phyloP scores from a whole-genome alignment of 352 stramenopile species.

The Pelagophyceae sp. region DNA sequence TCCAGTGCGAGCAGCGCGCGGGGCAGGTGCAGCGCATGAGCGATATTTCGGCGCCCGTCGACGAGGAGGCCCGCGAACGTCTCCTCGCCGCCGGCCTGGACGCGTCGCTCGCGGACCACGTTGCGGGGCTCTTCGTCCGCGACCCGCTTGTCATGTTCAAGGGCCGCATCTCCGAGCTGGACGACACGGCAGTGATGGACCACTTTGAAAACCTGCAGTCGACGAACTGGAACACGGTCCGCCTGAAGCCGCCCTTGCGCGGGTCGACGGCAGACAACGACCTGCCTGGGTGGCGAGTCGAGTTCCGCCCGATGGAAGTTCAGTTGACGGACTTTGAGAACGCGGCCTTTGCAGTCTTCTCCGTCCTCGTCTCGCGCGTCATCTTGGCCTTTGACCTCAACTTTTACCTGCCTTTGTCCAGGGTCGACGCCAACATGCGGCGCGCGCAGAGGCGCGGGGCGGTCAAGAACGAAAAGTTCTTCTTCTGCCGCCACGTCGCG shows the following conservation, averaged over 20 bases:
- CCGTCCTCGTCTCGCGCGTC: conserved; percentile 90
- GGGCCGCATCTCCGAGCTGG: conserved; percentile 61
- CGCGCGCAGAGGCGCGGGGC: conserved; percentile 88
- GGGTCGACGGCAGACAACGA: conserved; percentile 29
- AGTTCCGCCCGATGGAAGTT: conserved; percentile 98
- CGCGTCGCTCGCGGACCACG: conserved; percentile 83
- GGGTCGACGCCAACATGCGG: conserved; percentile 98
- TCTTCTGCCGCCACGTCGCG: conserved; percentile 89
- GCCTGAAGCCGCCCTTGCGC: conserved; percentile 5
- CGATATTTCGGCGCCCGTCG: conserved; percentile 53
- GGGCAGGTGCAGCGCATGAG: neutral
- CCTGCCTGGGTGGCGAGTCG: conserved; percentile 71
- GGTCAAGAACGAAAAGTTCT: conserved; percentile 89
- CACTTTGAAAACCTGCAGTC: conserved; percentile 99
- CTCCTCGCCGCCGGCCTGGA: conserved; percentile 84
- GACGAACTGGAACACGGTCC: conserved; percentile 85
- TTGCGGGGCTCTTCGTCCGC: conserved; percentile 96
- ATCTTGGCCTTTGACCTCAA: conserved; percentile 99
- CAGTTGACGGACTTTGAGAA: conserved; percentile 99
- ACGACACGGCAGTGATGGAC: conserved; percentile 72
- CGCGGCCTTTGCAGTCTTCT: conserved; percentile 96
- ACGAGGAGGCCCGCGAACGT: conserved; percentile 80
- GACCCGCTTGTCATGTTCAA: conserved; percentile 88
- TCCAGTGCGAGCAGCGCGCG: neutral
- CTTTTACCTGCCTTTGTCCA: conserved; percentile 95